Evolutionary conservation across 2,329 filamentous ascomycete species (phyloP).

Genomic region (Hymenoscyphus repandus): DNA sequence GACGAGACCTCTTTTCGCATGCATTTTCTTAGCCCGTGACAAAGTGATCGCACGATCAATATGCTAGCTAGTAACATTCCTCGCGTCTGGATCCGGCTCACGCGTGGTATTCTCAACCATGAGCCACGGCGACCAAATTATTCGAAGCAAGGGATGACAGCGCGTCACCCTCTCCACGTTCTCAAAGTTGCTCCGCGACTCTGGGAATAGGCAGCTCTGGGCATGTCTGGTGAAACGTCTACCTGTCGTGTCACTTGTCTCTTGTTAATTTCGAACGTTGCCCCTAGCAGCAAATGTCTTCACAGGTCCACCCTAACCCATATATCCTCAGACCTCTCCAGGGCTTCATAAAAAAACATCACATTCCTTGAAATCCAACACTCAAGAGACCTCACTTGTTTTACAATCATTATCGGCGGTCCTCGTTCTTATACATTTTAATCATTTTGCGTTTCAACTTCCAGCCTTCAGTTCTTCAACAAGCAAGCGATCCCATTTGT

Average conservation of each 20-base stretch:
- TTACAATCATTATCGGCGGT: slow-evolving; percentile 4
- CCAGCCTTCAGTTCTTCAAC: slow-evolving; percentile 1
- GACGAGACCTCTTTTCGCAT: neutral
- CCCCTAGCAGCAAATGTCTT: slow-evolving; percentile 24
- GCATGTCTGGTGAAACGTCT: slow-evolving; percentile 12
- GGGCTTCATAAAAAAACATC: neutral
- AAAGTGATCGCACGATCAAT: slow-evolving; percentile 1
- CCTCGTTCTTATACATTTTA: neutral
- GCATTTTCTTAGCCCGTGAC: neutral
- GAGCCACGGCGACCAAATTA: slow-evolving; percentile 15
- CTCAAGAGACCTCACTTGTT: neutral
- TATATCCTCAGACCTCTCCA: slow-evolving; percentile 7
- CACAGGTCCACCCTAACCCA: slow-evolving; percentile 3
- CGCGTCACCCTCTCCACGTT: slow-evolving; percentile 14
- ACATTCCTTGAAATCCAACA: neutral
- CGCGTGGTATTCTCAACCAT: slow-evolving; percentile 3
- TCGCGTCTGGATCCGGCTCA: slow-evolving; percentile 2
- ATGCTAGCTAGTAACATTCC: slow-evolving; percentile 16
- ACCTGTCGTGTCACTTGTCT: slow-evolving; percentile 25
- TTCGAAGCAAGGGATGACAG: slow-evolving; percentile 17
- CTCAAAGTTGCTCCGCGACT: slow-evolving; percentile 17
- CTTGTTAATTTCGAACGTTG: slow-evolving; percentile 26
- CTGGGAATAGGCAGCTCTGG: slow-evolving; percentile 23
- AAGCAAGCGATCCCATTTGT: slow-evolving; percentile 1
- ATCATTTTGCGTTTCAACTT: neutral